A percentile compares a stretch with the other conserved stretches of the same genome.
Evolutionary conservation across 1,139 yeast species (phyloP).

Genomic region (Diutina neorugosa): DNA sequence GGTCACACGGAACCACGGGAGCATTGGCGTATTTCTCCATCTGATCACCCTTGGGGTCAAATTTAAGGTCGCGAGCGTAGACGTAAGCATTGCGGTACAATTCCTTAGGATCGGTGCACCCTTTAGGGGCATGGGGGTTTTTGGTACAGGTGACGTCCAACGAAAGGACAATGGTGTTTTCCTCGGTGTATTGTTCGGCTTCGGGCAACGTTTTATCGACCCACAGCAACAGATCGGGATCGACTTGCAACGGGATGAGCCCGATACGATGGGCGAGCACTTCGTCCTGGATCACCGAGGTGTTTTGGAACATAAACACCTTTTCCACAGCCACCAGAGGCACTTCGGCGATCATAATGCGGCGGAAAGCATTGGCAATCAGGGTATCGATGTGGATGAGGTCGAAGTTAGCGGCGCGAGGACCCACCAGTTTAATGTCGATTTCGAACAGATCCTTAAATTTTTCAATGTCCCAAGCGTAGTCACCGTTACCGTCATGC

Average conservation of each 20-base stretch:
- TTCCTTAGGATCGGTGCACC: slow-evolving; percentile 70
- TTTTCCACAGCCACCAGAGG: slow-evolving; percentile 94
- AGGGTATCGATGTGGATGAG: slow-evolving; percentile 81
- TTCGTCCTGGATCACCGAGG: slow-evolving; percentile 94
- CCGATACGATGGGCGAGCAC: slow-evolving; percentile 94
- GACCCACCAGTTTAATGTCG: slow-evolving; percentile 50
- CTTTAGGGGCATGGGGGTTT: slow-evolving; percentile 74
- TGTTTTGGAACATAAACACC: slow-evolving; percentile 82
- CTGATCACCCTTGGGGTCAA: slow-evolving; percentile 89
- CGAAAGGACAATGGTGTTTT: slow-evolving; percentile 76
- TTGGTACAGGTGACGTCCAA: slow-evolving; percentile 75
- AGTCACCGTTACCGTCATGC: slow-evolving; percentile 47
- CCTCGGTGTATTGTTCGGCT: slow-evolving; percentile 65
- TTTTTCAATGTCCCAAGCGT: slow-evolving; percentile 75
- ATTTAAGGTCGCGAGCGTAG: slow-evolving; percentile 79
- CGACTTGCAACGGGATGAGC: slow-evolving; percentile 76
- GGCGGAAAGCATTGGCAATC: slow-evolving; percentile 89
- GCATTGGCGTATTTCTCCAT: slow-evolving; percentile 49
- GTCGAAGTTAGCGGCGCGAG: slow-evolving; percentile 76
- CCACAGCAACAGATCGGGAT: slow-evolving; percentile 83
- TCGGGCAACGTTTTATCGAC: slow-evolving; percentile 55
- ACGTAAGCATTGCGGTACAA: slow-evolving; percentile 75
- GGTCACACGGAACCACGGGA: slow-evolving; percentile 74
- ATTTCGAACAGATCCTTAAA: slow-evolving; percentile 65
- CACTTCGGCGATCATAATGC: slow-evolving; percentile 93